phyloP scores from a whole-genome alignment of 2,329 filamentous ascomycete species.

The Raffaelea arxii region DNA sequence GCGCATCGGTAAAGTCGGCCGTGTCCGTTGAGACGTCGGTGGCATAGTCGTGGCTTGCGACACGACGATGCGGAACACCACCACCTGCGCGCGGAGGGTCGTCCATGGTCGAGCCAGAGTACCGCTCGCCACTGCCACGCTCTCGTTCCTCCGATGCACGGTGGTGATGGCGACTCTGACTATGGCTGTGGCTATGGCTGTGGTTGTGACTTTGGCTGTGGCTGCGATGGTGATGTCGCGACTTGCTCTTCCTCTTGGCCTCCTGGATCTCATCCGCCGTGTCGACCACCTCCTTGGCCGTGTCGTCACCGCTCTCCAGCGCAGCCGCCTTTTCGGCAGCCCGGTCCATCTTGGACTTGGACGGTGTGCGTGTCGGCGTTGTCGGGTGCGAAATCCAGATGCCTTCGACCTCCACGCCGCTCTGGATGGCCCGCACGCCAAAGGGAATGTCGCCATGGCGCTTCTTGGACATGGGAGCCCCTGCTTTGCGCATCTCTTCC shows the following conservation, averaged over 20 bases:
- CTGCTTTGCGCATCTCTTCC: slow-evolving; percentile 44
- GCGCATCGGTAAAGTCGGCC: slow-evolving; percentile 8
- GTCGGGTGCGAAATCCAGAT: slow-evolving; percentile 61
- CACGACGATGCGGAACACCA: too few relatives aligned
- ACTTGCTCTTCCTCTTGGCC: slow-evolving; percentile 7
- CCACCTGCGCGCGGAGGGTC: too few relatives aligned
- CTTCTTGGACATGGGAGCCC: slow-evolving; percentile 28
- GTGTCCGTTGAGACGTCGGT: slow-evolving; percentile 3
- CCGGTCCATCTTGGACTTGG: slow-evolving; percentile 12
- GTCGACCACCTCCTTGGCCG: background rate
- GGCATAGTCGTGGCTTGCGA: background rate
- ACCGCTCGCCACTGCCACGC: background rate
- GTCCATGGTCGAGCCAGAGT: too few relatives aligned
- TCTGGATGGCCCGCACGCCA: slow-evolving; percentile 75
- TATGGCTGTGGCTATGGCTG: background rate
- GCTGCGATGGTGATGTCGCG: slow-evolving; percentile 4
- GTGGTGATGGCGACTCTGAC: too few relatives aligned
- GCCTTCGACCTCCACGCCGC: slow-evolving; percentile 73
- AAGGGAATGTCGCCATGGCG: slow-evolving; percentile 62
- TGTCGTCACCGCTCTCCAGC: slow-evolving; percentile 7
- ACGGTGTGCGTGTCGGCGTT: slow-evolving; percentile 22
- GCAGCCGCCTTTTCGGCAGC: slow-evolving; percentile 6
- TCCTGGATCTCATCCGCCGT: slow-evolving; percentile 3
- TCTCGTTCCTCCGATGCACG: too few relatives aligned
- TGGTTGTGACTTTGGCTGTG: background rate